Percentiles rank a stretch among this genome's conserved stretches.
These are phyloP conservation scores for Colletotrichum destructivum DNA, from an alignment of 2,329 filamentous ascomycete species.

Conservation along the genomic window DNA sequence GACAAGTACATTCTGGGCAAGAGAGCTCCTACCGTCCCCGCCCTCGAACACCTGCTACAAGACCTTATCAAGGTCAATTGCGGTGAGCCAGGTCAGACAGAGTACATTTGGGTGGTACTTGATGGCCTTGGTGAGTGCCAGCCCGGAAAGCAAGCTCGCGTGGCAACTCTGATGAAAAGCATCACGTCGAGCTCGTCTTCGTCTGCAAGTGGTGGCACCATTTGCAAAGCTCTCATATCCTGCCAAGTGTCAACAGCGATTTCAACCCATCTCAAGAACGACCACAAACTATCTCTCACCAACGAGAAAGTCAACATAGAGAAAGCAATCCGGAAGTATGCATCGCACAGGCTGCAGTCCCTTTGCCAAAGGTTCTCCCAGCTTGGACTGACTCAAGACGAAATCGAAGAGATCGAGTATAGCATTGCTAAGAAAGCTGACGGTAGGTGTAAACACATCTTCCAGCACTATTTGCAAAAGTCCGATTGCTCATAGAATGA, in stretches of 20 bases:
- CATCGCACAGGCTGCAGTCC: neutral
- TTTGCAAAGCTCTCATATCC: neutral
- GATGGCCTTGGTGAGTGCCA: constrained; percentile 30
- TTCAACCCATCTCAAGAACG: neutral
- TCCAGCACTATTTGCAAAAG: no score
- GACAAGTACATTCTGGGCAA: neutral
- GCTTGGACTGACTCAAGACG: neutral
- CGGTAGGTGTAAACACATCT: neutral
- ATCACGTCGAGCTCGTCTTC: neutral
- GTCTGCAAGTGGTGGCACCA: neutral
- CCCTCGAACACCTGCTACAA: constrained; percentile 15
- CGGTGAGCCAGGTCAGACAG: constrained; percentile 19
- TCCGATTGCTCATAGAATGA: neutral
- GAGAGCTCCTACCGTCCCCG: constrained; percentile 5
- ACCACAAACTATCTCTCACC: neutral
- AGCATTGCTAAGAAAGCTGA: neutral
- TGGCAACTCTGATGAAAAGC: no score
- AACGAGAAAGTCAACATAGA: neutral
- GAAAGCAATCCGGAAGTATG: neutral
- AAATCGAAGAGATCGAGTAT: neutral
- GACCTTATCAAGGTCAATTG: constrained; percentile 5
- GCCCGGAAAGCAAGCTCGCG: no score
- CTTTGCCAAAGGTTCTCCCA: neutral
- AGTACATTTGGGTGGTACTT: constrained; percentile 13
- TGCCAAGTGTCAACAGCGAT: neutral